phyloP scores from a whole-genome alignment of 306 rosid genomes.

The Pterocarpus macrocarpus region DNA sequence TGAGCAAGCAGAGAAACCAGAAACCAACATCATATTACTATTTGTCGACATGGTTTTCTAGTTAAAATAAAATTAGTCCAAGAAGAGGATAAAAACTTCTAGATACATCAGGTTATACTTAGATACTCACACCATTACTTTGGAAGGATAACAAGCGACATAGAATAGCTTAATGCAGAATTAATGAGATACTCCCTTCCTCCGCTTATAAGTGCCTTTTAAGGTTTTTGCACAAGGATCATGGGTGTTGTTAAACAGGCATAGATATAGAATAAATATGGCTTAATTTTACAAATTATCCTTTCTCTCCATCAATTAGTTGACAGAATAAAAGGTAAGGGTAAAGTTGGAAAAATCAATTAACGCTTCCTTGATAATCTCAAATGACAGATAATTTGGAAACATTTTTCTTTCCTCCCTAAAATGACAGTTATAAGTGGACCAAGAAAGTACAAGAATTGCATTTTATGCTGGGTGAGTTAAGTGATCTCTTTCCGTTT shows the following conservation, averaged over 20 bases:
- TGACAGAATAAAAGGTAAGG: too few relatives aligned
- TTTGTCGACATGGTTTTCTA: neutral
- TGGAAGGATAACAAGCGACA: neutral
- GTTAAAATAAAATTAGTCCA: conserved; percentile 31
- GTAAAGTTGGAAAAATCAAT: too few relatives aligned
- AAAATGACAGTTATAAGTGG: neutral
- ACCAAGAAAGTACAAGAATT: neutral
- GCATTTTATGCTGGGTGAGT: conserved; percentile 15
- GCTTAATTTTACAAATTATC: neutral
- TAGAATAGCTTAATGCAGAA: neutral
- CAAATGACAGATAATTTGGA: too few relatives aligned
- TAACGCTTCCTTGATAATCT: too few relatives aligned
- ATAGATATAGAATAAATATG: neutral
- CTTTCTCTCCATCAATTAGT: too few relatives aligned
- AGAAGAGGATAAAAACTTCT: conserved; percentile 20
- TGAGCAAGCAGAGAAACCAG: neutral
- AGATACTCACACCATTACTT: conserved; percentile 5
- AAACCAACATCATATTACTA: conserved; percentile 1
- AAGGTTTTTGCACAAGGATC: neutral
- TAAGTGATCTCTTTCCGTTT: neutral
- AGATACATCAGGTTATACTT: conserved; percentile 12
- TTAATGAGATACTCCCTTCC: neutral
- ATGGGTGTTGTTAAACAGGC: neutral
- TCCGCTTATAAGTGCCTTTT: neutral
- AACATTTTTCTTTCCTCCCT: too few relatives aligned